Evolutionary conservation across 176 grass and related monocot genomes (phyloP).

Genomic region (Sorghum bicolor): Sorghum_bicolor_NCBIv3 NC_012870.2:73077001-73077500

Average conservation of each 20-base stretch:
- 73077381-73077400: conserved; percentile 29
- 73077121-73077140: conserved; percentile 32
- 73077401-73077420: conserved; percentile 34
- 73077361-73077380: conserved; percentile 34
- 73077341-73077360: conserved; percentile 40
- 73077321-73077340: conserved; percentile 35
- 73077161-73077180: conserved; percentile 36
- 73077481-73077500: conserved; percentile 41
- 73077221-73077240: conserved; percentile 36
- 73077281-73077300: conserved; percentile 44
- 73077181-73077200: conserved; percentile 30
- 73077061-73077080: no score
- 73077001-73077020: no score
- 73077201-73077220: conserved; percentile 12
- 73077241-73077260: conserved; percentile 44
- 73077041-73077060: no score
- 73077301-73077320: conserved; percentile 41
- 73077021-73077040: no score
- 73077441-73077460: conserved; percentile 43
- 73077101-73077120: no score
- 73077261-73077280: conserved; percentile 42
- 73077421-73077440: conserved; percentile 40
- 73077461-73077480: conserved; percentile 26
- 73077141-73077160: conserved; percentile 14
- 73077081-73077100: no score